Conservation (phyloP, 1,284 basidiomycete genomes). For the Ganoderma sinense region DNA sequence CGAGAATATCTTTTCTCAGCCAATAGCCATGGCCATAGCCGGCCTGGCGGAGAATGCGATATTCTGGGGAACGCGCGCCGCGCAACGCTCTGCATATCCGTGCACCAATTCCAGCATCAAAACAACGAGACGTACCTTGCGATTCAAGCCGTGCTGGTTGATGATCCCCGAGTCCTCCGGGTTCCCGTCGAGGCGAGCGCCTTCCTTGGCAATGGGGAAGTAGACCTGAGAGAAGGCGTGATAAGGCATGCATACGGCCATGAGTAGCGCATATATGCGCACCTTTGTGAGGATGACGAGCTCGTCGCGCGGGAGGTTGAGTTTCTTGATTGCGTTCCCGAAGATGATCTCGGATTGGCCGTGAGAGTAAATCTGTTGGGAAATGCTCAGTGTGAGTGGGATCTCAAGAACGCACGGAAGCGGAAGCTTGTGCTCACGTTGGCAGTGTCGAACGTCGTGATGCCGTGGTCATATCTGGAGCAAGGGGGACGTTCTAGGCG, state of each 20-base stretch:
- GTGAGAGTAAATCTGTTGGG: constrained; percentile 45
- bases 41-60: too few relatives aligned
- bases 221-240: constrained; percentile 50
- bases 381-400: neutral
- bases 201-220: constrained; percentile 36
- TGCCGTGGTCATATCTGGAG: constrained; percentile 46
- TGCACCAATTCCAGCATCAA: too few relatives aligned
- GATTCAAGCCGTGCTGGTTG: constrained; percentile 44
- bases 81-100: too few relatives aligned
- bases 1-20: too few relatives aligned
- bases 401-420: neutral
- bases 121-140: constrained; percentile 33
- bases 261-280: neutral
- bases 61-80: too few relatives aligned
- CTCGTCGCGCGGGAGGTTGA: constrained; percentile 75
- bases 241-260: neutral
- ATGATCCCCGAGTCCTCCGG: constrained; percentile 36
- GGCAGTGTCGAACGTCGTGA: constrained; percentile 61
- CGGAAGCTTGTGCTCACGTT: constrained; percentile 38
- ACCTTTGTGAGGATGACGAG: constrained; percentile 85
- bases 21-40: too few relatives aligned
- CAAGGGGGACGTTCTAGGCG: neutral
- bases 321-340: constrained; percentile 81
- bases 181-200: neutral
- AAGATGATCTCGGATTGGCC: constrained; percentile 77